Evolutionary conservation across 441 rosid genomes (phyloP).

Genomic region (Eruca vesicaria): DNA sequence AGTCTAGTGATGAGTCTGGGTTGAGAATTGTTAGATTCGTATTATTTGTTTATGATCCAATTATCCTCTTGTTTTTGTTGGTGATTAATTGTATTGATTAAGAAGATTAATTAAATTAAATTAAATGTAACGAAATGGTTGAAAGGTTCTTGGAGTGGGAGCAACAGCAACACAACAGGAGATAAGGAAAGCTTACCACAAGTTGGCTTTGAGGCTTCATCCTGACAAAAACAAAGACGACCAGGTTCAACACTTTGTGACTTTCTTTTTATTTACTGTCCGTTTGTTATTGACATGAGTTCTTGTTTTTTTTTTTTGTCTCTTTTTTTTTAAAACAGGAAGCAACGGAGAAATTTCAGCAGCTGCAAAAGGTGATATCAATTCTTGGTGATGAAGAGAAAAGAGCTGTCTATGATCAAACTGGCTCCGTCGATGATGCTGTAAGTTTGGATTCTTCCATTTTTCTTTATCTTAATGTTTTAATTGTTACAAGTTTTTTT

Average conservation of each 20-base stretch:
- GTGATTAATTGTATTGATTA: too few species aligned
- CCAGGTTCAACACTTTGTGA: constrained; percentile 44
- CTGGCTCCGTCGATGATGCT: constrained; percentile 88
- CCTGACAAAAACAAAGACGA: constrained; percentile 94
- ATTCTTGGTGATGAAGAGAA: constrained; percentile 93
- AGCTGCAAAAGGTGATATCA: constrained; percentile 87
- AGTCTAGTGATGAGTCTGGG: neutral
- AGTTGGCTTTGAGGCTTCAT: constrained; percentile 83
- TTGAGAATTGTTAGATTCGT: too few species aligned
- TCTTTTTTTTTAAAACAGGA: constrained; percentile 41
- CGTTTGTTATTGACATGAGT: neutral
- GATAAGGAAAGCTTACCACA: constrained; percentile 88
- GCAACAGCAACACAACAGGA: constrained; percentile 71
- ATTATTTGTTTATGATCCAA: too few species aligned
- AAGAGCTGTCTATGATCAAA: constrained; percentile 79
- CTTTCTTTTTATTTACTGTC: too few species aligned
- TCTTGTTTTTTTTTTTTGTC: neutral
- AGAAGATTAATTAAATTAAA: too few species aligned
- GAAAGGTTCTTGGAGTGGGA: constrained; percentile 40
- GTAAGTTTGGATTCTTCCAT: constrained; percentile 44
- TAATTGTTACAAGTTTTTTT: neutral
- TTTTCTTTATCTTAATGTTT: neutral
- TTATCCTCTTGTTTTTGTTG: too few species aligned
- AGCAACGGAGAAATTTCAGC: constrained; percentile 95
- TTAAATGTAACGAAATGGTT: too few species aligned